A percentile compares a stretch with the other conserved stretches of the same genome.
Evolutionary conservation across 306 rosid species (phyloP).

Genomic region (Dryas alaskensis): DNA sequence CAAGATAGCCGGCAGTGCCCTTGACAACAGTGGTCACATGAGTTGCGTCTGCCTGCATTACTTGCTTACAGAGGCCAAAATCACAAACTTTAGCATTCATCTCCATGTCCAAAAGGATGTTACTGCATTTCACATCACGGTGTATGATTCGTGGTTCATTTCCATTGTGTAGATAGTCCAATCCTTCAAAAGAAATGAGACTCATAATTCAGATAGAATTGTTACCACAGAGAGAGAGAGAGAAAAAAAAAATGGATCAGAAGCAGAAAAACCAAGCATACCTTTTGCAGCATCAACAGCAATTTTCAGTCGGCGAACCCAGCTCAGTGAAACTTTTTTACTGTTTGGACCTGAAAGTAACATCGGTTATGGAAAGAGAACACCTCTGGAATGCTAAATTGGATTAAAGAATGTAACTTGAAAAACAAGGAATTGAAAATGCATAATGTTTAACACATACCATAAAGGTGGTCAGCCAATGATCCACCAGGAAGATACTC

Average conservation of each 20-base stretch:
- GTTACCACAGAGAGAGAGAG: background rate
- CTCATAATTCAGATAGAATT: constrained; percentile 7
- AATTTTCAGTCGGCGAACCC: constrained; percentile 93
- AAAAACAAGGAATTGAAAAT: background rate
- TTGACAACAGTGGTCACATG: constrained; percentile 93
- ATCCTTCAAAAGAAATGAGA: constrained; percentile 43
- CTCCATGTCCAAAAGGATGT: constrained; percentile 79
- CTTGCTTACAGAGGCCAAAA: constrained; percentile 90
- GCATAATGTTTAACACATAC: constrained; percentile 38
- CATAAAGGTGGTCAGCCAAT: constrained; percentile 76
- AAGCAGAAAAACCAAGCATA: constrained; percentile 17
- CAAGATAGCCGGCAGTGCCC: constrained; percentile 94
- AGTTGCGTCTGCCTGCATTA: constrained; percentile 66
- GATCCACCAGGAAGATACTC: constrained; percentile 97
- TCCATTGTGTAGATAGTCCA: constrained; percentile 93
- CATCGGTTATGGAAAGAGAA: background rate
- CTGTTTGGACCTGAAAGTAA: constrained; percentile 54
- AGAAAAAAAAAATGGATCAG: background rate
- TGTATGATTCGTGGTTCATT: constrained; percentile 91
- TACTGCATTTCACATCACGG: constrained; percentile 89
- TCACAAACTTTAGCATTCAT: constrained; percentile 94
- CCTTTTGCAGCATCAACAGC: constrained; percentile 97
- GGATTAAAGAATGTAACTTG: background rate
- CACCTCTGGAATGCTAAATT: background rate
- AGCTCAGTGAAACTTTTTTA: constrained; percentile 59